phyloP scores from a whole-genome alignment of 768 basidiomycete species.

The Mycena floridula region DNA sequence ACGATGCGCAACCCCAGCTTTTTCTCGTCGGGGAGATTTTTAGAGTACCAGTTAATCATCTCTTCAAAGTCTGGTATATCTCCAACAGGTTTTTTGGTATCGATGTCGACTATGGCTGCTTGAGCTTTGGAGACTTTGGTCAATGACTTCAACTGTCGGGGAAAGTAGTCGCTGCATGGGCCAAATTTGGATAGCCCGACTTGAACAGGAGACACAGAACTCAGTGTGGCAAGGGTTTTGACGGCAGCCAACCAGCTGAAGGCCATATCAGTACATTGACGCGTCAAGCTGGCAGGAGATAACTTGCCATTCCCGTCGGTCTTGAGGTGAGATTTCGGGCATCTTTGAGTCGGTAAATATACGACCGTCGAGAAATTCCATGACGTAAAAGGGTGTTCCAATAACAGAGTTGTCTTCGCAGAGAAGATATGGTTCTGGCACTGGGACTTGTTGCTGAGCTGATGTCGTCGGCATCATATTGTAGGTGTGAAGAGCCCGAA shows the following conservation, averaged over 20 bases:
- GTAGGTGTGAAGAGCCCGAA: constrained; percentile 70
- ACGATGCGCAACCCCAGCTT: constrained; percentile 80
- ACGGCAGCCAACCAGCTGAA: constrained; percentile 84
- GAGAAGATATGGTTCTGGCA: constrained; percentile 78
- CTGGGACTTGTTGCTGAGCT: constrained; percentile 57
- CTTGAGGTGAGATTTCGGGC: constrained; percentile 56
- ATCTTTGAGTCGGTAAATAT: constrained; percentile 87
- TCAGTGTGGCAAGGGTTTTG: constrained; percentile 61
- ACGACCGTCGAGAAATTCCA: constrained; percentile 92
- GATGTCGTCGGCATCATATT: constrained; percentile 53
- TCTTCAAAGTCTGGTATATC: constrained; percentile 72
- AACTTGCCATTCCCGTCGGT: constrained; percentile 67
- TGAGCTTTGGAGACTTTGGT: constrained; percentile 77
- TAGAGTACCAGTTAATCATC: constrained; percentile 70
- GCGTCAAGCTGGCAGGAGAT: background rate
- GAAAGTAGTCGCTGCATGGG: constrained; percentile 77
- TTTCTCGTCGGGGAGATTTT: constrained; percentile 70
- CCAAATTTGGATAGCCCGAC: constrained; percentile 72
- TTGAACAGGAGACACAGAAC: constrained; percentile 53
- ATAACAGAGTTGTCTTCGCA: constrained; percentile 75
- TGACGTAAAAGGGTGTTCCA: constrained; percentile 91
- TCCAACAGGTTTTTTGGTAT: constrained; percentile 53
- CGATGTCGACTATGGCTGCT: constrained; percentile 59
- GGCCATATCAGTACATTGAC: too few species aligned
- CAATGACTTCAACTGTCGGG: constrained; percentile 90